Evolutionary conservation across 768 basidiomycete genomes (phyloP), one percentile per base, ranked within the genome.

Genomic region (Lyophyllum semitale): DNA sequence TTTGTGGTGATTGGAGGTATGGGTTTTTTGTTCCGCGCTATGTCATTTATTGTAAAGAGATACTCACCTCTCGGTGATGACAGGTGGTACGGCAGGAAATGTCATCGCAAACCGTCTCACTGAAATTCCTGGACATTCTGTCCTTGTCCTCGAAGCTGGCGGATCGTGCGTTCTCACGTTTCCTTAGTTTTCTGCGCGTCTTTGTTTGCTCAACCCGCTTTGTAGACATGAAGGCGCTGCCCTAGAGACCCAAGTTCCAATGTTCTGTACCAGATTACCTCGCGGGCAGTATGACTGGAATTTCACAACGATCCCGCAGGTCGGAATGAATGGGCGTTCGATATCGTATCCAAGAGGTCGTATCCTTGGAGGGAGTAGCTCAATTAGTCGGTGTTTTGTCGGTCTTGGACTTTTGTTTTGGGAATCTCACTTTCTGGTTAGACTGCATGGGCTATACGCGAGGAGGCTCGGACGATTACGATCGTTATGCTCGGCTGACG

Each of bases 301-400:
- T 44, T 71, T 55, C 54, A 71, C 69, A 0, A 71, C 69, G 8
- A 56, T 52, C 0, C 51, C 63, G 27, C 69, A 71, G 50, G 8
- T 29, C 9, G 66, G 58, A 0, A 43, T 70, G 25, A 54, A 57
- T 43, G 65, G 63, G n/a, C 58, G 68, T 5, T 46, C 51, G 20
- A 20, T 66, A 1, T 9, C 45, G 0, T 63, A 63, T 25, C 61
- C 67, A 12, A 53, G 66, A 50, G 70, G 68, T 0, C 66, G 63
- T 29, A 56, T 71, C 22, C 61, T 71, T 3, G 71, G 71, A 3
- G 73, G 73, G 12, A 67, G 63, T 17, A 74, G 71, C 40, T 70
- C 68, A 9, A 59, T 66, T 50, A 70, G 68, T 63, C 9, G 23
- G 23, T 26, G 17, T 20, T 20, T 12, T 1, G n/a, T n/a, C n/a